Percentiles rank a stretch among this genome's conserved stretches.
phyloP scores from a whole-genome alignment of 1,284 basidiomycete species.

The Ganoderma sinense region DNA sequence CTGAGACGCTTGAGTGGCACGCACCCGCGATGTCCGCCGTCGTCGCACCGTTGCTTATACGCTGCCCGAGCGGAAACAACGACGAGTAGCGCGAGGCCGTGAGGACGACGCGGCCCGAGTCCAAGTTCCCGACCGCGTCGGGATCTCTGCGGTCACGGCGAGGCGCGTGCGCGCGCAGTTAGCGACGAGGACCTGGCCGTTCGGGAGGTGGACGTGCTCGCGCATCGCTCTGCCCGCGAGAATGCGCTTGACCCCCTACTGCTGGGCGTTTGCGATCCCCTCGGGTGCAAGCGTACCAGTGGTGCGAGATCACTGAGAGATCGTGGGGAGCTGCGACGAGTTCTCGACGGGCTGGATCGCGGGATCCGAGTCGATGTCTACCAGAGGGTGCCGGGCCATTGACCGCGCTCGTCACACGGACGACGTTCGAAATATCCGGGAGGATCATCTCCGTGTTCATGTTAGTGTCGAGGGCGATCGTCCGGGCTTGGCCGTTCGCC shows the following conservation, averaged over 20 bases:
- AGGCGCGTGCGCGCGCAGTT: too few species aligned
- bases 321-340: conserved; percentile 46
- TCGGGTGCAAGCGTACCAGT: conserved; percentile 24
- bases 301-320: conserved; percentile 46
- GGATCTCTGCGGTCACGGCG: too few species aligned
- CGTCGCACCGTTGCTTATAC: too few species aligned
- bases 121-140: too few species aligned
- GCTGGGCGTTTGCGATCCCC: too few species aligned
- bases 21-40: too few species aligned
- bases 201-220: conserved; percentile 57
- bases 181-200: too few species aligned
- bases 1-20: too few species aligned
- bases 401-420: conserved; percentile 47
- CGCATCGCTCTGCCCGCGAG: conserved; percentile 49
- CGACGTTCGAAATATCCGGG: conserved; percentile 55
- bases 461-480: conserved; percentile 32
- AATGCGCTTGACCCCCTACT: conserved; percentile 34
- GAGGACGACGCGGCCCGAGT: too few species aligned
- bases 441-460: conserved; percentile 47
- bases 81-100: too few species aligned
- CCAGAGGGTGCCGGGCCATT: conserved; percentile 59
- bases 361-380: conserved; percentile 44
- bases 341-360: too few species aligned
- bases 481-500: conserved; percentile 53
- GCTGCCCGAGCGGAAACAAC: too few species aligned